Conservation (phyloP, 2,329 filamentous ascomycete genomes). For the Microdochium paspali region DNA sequence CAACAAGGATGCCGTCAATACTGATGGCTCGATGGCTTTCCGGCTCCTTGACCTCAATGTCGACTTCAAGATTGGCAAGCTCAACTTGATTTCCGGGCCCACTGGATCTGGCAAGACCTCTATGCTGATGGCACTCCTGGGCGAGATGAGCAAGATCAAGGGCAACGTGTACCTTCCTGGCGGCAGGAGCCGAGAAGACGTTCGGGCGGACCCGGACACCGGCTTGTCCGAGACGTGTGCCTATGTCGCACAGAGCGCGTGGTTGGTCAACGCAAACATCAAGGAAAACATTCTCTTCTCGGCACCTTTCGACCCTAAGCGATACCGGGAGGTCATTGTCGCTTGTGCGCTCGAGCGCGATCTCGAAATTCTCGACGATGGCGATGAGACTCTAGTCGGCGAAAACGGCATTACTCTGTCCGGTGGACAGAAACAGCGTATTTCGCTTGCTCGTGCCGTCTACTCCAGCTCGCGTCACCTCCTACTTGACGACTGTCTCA, state of each 20-base stretch:
- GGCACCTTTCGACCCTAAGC: constrained; percentile 65
- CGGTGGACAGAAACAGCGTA: constrained; percentile 94
- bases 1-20: constrained; percentile 48
- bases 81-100: constrained; percentile 88
- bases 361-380: constrained; percentile 82
- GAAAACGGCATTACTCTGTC: constrained; percentile 97
- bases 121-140: constrained; percentile 86
- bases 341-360: constrained; percentile 89
- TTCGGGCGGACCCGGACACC: constrained; percentile 72
- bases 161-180: constrained; percentile 81
- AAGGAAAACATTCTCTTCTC: constrained; percentile 94
- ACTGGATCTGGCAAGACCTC: constrained; percentile 96
- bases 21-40: constrained; percentile 65
- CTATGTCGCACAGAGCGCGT: constrained; percentile 93
- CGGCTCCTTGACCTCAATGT: constrained; percentile 75
- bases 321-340: constrained; percentile 81
- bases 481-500: constrained; percentile 88
- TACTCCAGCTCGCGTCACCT: constrained; percentile 91
- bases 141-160: constrained; percentile 83
- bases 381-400: constrained; percentile 87
- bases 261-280: constrained; percentile 93
- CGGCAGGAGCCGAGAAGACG: constrained; percentile 75
- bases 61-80: constrained; percentile 72
- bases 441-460: constrained; percentile 91
- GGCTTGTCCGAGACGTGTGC: constrained; percentile 85